Evolutionary conservation across 2,329 filamentous ascomycete species (phyloP).

Genomic region (Coniochaeta sp.): DNA sequence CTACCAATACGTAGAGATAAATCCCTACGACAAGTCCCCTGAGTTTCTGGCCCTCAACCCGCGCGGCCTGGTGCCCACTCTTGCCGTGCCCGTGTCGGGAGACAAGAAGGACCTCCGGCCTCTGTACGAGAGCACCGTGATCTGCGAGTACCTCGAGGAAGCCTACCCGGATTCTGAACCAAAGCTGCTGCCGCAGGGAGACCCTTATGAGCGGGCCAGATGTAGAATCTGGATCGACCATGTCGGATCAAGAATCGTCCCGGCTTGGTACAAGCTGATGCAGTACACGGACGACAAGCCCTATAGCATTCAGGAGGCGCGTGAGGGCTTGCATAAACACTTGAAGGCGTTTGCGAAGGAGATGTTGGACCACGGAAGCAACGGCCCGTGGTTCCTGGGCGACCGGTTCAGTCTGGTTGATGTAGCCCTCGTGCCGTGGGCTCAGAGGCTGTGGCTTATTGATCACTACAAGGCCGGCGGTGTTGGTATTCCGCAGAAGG

Average conservation of each 20-base stretch:
- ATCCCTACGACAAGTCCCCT: constrained; percentile 67
- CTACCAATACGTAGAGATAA: constrained; percentile 72
- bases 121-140: constrained; percentile 64
- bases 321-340: constrained; percentile 49
- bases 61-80: constrained; percentile 66
- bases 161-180: constrained; percentile 43
- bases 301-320: constrained; percentile 43
- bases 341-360: constrained; percentile 54
- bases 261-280: constrained; percentile 57
- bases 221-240: constrained; percentile 71
- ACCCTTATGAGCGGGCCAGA: constrained; percentile 54
- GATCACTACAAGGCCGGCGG: constrained; percentile 64
- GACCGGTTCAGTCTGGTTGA: constrained; percentile 59
- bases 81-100: constrained; percentile 37
- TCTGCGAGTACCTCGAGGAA: constrained; percentile 73
- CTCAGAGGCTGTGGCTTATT: constrained; percentile 63
- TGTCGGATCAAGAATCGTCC: constrained; percentile 58
- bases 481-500: constrained; percentile 30
- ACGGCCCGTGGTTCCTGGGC: constrained; percentile 65
- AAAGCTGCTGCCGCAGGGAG: constrained; percentile 48
- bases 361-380: constrained; percentile 42
- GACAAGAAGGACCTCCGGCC: constrained; percentile 37
- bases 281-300: constrained; percentile 45
- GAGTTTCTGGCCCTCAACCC: constrained; percentile 67
- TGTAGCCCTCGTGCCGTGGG: constrained; percentile 66